Base-by-base conservation (phyloP, 2,329 filamentous ascomycete species). In the Stachybotrys elegans region DNA sequence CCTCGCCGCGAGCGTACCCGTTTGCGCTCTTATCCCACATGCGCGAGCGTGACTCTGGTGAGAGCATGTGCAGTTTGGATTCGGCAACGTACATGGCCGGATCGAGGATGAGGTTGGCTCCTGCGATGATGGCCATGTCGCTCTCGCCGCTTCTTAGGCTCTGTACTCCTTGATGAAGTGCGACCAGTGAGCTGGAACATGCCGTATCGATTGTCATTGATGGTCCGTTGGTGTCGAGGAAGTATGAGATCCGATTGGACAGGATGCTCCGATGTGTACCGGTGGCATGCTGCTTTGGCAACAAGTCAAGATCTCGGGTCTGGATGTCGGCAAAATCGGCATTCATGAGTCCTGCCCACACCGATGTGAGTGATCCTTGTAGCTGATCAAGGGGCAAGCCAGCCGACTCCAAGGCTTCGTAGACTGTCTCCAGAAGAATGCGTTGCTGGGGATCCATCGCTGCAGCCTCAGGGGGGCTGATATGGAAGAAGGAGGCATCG, bases 1-100 rank as follows among this genome's bases (percentile, higher is more conserved):
- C 74, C 49, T 77, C 73, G 4, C 71, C 73, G 27, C 72, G 59
- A 1, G 60, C 71, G 48, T 76, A 78, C 3, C 74, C 75, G 51
- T 71, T 60, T 4, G 69, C 74, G 20, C 56, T 50, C 12, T 57
- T 47, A 43, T 75, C 73, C 20, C 58, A 66, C 13, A 53, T 54
- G 36, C 50, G 54, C n/a, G 50, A 62, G 14, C 41, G 42, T 22
- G 59, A 54, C 9, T 59, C 54, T 5, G 58, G 53, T 3, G 40
- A 43, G 6, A 51, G 31, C 25, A 48, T 41, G 27, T 42, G 21
- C 35, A 44, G 39, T 13, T 48, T 43, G 11, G 39, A 43, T 37
- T 43, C 47, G 9, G 22, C 27, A 16, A 55, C 46, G 9, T 45
- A 48, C 29, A 39, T 43, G 17, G 50, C 45, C 4, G 49, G 53